Evolutionary conservation across 2,329 filamentous ascomycete species (phyloP).

Genomic region (Albifimbria verrucaria): DNA sequence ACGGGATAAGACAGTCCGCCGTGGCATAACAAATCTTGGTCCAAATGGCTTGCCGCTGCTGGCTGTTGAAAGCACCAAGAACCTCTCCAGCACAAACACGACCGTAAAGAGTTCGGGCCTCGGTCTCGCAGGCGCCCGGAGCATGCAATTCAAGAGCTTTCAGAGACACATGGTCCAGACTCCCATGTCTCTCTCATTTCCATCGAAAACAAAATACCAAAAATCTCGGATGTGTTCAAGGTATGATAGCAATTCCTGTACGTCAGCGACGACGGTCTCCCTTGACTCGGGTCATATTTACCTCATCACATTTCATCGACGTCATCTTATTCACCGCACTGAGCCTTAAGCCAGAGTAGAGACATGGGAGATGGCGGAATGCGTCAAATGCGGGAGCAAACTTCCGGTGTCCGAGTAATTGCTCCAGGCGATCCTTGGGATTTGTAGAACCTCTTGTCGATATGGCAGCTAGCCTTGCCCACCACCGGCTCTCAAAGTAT

Average conservation of each 20-base stretch:
- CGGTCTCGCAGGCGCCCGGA: conserved; percentile 20
- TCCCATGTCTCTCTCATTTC: conserved; percentile 21
- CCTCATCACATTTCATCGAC: conserved; percentile 18
- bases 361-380: conserved; percentile 25
- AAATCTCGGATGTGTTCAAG: conserved; percentile 27
- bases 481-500: conserved; percentile 18
- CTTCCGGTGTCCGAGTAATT: conserved; percentile 19
- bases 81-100: conserved; percentile 25
- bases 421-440: conserved; percentile 17
- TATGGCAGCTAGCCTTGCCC: conserved; percentile 19
- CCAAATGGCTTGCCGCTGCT: conserved; percentile 26
- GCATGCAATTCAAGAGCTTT: conserved; percentile 27
- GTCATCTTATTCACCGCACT: conserved; percentile 15
- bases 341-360: conserved; percentile 26
- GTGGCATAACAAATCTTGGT: conserved; percentile 15
- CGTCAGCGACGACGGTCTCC: conserved; percentile 8
- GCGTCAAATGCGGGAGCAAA: conserved; percentile 27
- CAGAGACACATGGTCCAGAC: conserved; percentile 25
- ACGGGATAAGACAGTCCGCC: conserved; percentile 26
- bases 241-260: not conserved
- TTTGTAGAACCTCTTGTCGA: conserved; percentile 14
- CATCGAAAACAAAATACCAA: conserved; percentile 22
- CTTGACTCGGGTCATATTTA: conserved; percentile 15
- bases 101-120: conserved; percentile 20
- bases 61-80: conserved; percentile 25